A percentile compares a stretch with the other conserved stretches of the same genome.
phyloP scores from a whole-genome alignment of 1,139 yeast species.

The Hemisphaericaspora lyxosophila region DNA sequence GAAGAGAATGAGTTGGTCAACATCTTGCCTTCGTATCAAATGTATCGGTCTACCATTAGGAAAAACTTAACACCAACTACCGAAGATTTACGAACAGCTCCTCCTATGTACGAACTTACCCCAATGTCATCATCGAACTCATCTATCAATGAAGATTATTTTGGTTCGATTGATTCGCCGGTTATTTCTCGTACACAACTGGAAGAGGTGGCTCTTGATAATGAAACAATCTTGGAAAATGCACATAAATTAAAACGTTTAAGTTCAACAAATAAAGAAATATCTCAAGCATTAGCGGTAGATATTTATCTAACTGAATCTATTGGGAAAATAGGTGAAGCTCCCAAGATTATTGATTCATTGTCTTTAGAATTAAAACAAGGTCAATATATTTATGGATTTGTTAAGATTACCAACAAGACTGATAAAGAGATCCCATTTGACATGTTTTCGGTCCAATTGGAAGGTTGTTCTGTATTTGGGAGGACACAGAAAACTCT shows the following conservation, averaged over 20 bases:
- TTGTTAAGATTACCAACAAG: conserved; percentile 35
- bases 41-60: conserved; percentile 41
- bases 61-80: conserved; percentile 35
- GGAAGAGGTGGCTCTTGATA: conserved; percentile 11
- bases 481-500: conserved; percentile 17
- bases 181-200: conserved; percentile 9
- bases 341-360: conserved; percentile 32
- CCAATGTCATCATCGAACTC: conserved; percentile 19
- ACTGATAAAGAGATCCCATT: conserved; percentile 32
- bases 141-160: conserved; percentile 20
- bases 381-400: conserved; percentile 42
- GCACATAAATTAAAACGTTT: conserved; percentile 36
- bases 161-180: conserved; percentile 21
- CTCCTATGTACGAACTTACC: conserved; percentile 37
- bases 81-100: conserved; percentile 33
- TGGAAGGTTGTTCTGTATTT: conserved; percentile 35
- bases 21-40: conserved; percentile 44
- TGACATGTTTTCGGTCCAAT: conserved; percentile 42
- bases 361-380: conserved; percentile 33
- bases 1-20: conserved; percentile 31
- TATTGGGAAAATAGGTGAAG: conserved; percentile 31
- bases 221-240: conserved; percentile 32
- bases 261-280: conserved; percentile 29
- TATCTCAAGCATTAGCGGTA: conserved; percentile 28
- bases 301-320: conserved; percentile 31